Conservation (phyloP, 2,329 filamentous ascomycete genomes). For the Xylaria hypoxylon region DNA sequence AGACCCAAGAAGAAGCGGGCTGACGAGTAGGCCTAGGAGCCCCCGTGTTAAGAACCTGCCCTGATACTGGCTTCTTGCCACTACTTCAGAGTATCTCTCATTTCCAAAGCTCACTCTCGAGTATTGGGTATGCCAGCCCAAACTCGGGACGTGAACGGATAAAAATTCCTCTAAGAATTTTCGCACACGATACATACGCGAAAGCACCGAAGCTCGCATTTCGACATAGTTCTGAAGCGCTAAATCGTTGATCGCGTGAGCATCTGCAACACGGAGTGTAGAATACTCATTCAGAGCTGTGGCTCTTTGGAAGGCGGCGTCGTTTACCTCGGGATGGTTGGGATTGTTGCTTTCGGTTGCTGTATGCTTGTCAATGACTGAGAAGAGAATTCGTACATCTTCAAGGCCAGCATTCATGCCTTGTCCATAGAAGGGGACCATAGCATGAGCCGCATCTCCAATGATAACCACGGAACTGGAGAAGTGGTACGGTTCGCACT, state of each 20-base stretch:
- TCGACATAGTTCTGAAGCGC: slow-evolving; percentile 92
- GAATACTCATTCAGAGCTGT: slow-evolving; percentile 83
- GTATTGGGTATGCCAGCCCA: slow-evolving; percentile 95
- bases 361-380: slow-evolving; percentile 77
- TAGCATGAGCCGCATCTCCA: slow-evolving; percentile 95
- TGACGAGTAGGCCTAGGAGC: slow-evolving; percentile 53
- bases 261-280: slow-evolving; percentile 77
- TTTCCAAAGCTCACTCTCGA: slow-evolving; percentile 93
- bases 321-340: slow-evolving; percentile 47
- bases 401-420: slow-evolving; percentile 98
- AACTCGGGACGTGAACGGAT: slow-evolving; percentile 76
- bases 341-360: slow-evolving; percentile 59
- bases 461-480: slow-evolving; percentile 81
- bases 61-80: slow-evolving; percentile 76
- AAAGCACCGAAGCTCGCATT: slow-evolving; percentile 89
- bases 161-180: slow-evolving; percentile 90
- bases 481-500: slow-evolving; percentile 90
- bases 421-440: slow-evolving; percentile 98
- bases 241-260: slow-evolving; percentile 90
- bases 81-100: slow-evolving; percentile 87
- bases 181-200: slow-evolving; percentile 79
- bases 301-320: slow-evolving; percentile 70
- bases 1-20: slow-evolving; percentile 42
- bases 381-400: slow-evolving; percentile 90
- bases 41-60: slow-evolving; percentile 67